These are phyloP conservation scores for Sporothrix variecibatus DNA, from an alignment of 2,329 filamentous ascomycete species.

Conservation along the genomic window DNA sequence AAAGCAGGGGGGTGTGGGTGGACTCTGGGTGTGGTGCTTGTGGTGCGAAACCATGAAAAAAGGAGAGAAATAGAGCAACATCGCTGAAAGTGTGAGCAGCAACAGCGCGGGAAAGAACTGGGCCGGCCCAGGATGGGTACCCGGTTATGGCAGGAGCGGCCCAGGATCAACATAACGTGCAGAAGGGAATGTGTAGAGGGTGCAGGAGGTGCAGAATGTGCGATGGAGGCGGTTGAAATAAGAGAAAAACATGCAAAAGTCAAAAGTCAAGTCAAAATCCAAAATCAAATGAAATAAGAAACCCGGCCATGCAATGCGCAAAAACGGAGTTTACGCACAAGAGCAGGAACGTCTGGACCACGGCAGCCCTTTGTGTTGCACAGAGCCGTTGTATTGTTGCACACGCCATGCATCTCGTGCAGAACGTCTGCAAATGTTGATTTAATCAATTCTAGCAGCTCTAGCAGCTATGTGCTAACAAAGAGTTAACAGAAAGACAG, in stretches of 20 bases:
- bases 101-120: constrained; percentile 13
- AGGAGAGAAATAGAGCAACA: neutral
- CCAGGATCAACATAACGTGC: neutral
- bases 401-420: neutral
- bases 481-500: neutral
- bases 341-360: constrained; percentile 6
- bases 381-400: constrained; percentile 20
- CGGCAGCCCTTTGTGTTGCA: constrained; percentile 4
- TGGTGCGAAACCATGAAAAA: neutral
- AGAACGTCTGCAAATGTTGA: constrained; percentile 3
- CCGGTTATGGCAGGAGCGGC: constrained; percentile 16
- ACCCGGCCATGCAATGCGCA: neutral
- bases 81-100: neutral
- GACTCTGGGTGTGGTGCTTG: neutral
- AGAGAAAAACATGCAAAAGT: neutral
- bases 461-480: neutral
- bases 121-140: constrained; percentile 16
- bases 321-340: neutral
- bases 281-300: neutral
- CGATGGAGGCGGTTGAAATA: neutral
- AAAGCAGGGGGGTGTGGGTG: constrained; percentile 15
- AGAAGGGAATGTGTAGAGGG: neutral
- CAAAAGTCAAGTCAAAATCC: neutral
- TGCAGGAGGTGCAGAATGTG: neutral
- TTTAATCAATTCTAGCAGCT: constrained; percentile 14